A percentile compares a stretch with the other conserved stretches of the same genome.
phyloP scores from a whole-genome alignment of 352 stramenopile species.

The Pythium monospermum region DNA sequence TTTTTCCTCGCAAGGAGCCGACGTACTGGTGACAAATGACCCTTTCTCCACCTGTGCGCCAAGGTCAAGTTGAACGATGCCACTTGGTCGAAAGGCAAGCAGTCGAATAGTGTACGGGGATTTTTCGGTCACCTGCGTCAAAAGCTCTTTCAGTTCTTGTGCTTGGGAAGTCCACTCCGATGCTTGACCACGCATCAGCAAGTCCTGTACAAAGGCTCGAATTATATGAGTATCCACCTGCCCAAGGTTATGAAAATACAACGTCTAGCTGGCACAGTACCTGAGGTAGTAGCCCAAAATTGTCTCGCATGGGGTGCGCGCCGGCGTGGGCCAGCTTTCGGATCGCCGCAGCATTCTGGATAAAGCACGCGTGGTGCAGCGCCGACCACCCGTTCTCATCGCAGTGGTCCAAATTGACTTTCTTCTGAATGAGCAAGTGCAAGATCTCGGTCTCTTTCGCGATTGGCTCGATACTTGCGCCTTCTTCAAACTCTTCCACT shows the following conservation, averaged over 20 bases:
- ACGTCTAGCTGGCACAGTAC: conserved; percentile 22
- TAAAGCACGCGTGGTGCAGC: conserved; percentile 75
- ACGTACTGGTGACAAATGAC: conserved; percentile 73
- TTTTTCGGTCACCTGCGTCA: conserved; percentile 63
- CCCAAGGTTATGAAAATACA: not conserved
- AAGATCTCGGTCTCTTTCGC: conserved; percentile 73
- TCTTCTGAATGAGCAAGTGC: conserved; percentile 58
- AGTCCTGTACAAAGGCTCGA: conserved; percentile 27
- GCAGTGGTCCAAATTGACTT: conserved; percentile 74
- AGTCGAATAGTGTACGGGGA: conserved; percentile 66
- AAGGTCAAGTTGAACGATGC: conserved; percentile 81
- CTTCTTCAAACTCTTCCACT: conserved; percentile 49
- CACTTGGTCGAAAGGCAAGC: conserved; percentile 73
- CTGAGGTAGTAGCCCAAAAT: conserved; percentile 69
- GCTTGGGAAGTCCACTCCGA: conserved; percentile 63
- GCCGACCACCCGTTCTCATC: conserved; percentile 84
- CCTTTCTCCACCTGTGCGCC: conserved; percentile 81
- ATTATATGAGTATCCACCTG: not conserved
- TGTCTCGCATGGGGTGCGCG: conserved; percentile 62
- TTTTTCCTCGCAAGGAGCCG: not conserved
- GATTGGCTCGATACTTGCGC: conserved; percentile 47
- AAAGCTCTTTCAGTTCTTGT: conserved; percentile 66
- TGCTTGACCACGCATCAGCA: conserved; percentile 63
- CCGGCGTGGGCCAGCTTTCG: conserved; percentile 72
- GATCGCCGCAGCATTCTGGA: conserved; percentile 67